Conservation (phyloP, 306 rosid genomes). For the apple (Malus domestica) region ASM211411v1 NC_041794.1:5593001-5593500, state of each 20-base stretch:
- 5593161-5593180: not conserved
- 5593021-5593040: slow-evolving; percentile 99
- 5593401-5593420: not conserved
- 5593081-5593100: slow-evolving; percentile 93
- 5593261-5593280: not conserved
- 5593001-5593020: slow-evolving; percentile 99
- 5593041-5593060: slow-evolving; percentile 99
- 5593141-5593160: not conserved
- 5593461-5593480: not conserved
- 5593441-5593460: not conserved
- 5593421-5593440: not conserved
- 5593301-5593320: not conserved
- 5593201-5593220: not conserved
- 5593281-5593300: not conserved
- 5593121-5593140: slow-evolving; percentile 53
- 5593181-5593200: not conserved
- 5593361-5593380: not conserved
- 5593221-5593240: not conserved
- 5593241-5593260: not conserved
- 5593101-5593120: slow-evolving; percentile 97
- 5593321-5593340: not conserved
- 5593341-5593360: not conserved
- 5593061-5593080: slow-evolving; percentile 94
- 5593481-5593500: not conserved
- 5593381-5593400: not conserved